Evolutionary conservation across 2,329 filamentous ascomycete species (phyloP), one percentile per base, ranked within the genome.

Genomic region (Microdochium nivale): DNA sequence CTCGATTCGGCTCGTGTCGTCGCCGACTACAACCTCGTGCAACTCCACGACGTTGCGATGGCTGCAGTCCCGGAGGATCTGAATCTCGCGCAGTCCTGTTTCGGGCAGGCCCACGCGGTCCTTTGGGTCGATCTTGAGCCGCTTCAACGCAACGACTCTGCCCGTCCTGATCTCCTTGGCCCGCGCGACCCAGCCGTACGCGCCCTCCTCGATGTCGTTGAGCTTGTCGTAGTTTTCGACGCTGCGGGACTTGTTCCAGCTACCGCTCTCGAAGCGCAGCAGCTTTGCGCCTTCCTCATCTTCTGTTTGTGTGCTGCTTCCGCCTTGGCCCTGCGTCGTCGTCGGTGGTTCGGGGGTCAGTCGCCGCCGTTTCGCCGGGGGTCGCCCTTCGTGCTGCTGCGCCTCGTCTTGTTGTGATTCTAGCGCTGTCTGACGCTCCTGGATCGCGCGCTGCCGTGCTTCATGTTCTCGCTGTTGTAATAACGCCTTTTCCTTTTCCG

Each of bases 201-300:
- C 90, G 33, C 94, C 94, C 72, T 99, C 94, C 69, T 97, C 94
- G 62, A 99, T 99, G 65, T 94, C 88, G 68, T 99, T 99, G 52
- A 99, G 76, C 59, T 88, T 87, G 62, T 96, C 88, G 70, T 91
- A 99, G 63, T 89, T 86, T 63, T 92, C 87, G 25, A 95, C 86
- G 65, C 88, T 88, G 54, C 87, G 79, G 63, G 86, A 87, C 52
- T 72, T 75, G 49, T 81, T 78, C 83, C 90, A 95, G 58, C 73
- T 68, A 10, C 80, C 79, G 14, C 76, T 74, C 10, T 86, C 79
- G 63, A 95, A 91, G 11, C 87, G 83, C 43, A 96, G 69, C 2
- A 95, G 74, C 56, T 78, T 81, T 14, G 23, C 37, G 33, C 21
- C 33, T 43, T 43, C 60, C 56, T 56, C 48, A n/a, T 19, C 49